phyloP scores from a whole-genome alignment of 1,284 basidiomycete genomes.

The Papiliotrema laurentii region DNA sequence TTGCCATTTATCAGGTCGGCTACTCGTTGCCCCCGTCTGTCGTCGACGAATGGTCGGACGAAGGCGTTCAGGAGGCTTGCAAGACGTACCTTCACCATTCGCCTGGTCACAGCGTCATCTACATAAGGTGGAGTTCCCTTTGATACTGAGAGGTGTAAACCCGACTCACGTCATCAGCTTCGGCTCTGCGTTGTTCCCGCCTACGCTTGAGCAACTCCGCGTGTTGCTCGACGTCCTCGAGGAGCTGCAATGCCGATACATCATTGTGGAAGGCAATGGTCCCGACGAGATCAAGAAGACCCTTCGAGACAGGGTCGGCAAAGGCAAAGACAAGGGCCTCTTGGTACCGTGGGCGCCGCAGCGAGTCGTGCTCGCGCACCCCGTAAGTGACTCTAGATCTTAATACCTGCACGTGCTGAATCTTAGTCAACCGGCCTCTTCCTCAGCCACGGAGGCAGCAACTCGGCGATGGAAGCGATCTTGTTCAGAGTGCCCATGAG shows the following conservation, averaged over 20 bases:
- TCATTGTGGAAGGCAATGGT: slow-evolving; percentile 3
- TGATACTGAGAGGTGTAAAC: no score
- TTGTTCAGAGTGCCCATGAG: slow-evolving; percentile 5
- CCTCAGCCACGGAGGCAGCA: slow-evolving; percentile 6
- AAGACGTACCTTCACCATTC: no score
- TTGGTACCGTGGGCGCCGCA: slow-evolving; percentile 7
- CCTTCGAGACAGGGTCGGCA: slow-evolving; percentile 1
- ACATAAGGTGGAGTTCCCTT: no score
- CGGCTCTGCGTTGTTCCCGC: slow-evolving; percentile 5
- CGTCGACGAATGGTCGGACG: no score
- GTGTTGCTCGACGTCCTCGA: slow-evolving; percentile 7
- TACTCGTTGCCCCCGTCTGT: no score
- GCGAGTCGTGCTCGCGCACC: slow-evolving; percentile 2
- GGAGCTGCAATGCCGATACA: not conserved
- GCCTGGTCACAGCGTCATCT: no score
- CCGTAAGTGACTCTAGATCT: not conserved
- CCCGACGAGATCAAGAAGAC: not conserved
- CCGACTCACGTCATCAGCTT: no score
- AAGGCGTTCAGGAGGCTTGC: no score
- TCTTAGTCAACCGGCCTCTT: slow-evolving; percentile 4
- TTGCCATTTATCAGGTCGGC: no score
- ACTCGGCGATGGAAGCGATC: slow-evolving; percentile 5
- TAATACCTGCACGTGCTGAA: not conserved
- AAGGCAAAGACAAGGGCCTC: slow-evolving; percentile 6
- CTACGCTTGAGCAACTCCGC: slow-evolving; percentile 4